Evolutionary conservation across 2,329 filamentous ascomycete genomes (phyloP).

Genomic region (Arachnopeziza araneosa): DNA sequence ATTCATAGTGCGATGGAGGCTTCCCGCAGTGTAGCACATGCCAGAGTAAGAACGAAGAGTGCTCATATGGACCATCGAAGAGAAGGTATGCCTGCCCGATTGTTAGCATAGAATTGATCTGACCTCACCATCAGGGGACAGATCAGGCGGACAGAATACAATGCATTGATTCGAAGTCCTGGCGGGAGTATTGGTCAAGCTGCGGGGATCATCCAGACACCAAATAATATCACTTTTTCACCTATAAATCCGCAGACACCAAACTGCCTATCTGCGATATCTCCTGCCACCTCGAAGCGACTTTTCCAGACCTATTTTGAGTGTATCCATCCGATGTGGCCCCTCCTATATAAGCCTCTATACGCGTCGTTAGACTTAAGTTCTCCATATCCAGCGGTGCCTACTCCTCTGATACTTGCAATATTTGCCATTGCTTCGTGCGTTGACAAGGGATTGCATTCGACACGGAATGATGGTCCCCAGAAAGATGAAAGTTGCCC

Average conservation of each 20-base stretch:
- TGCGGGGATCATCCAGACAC: background rate
- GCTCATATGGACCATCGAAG: conserved; percentile 27
- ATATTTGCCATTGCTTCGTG: conserved; percentile 28
- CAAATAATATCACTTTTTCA: background rate
- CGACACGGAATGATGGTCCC: conserved; percentile 7
- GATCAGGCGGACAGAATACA: background rate
- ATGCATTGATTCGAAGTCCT: background rate
- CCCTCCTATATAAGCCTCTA: conserved; percentile 28
- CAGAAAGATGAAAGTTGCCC: conserved; percentile 8
- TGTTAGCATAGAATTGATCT: background rate
- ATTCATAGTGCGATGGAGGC: conserved; percentile 24
- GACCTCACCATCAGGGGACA: background rate
- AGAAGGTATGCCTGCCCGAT: conserved; percentile 20
- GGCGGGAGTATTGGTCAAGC: background rate
- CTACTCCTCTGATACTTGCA: conserved; percentile 20
- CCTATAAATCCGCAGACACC: background rate
- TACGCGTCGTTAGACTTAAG: conserved; percentile 24
- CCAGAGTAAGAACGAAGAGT: conserved; percentile 18
- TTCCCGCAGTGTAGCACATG: conserved; percentile 24
- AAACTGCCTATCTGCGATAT: conserved; percentile 8
- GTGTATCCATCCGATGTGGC: conserved; percentile 29
- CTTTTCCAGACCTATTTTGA: conserved; percentile 28
- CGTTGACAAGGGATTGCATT: conserved; percentile 18
- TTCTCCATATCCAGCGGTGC: conserved; percentile 21
- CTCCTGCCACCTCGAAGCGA: conserved; percentile 20